Conservation (phyloP, 768 basidiomycete species). For the Sistotremastrum suecicum region DNA sequence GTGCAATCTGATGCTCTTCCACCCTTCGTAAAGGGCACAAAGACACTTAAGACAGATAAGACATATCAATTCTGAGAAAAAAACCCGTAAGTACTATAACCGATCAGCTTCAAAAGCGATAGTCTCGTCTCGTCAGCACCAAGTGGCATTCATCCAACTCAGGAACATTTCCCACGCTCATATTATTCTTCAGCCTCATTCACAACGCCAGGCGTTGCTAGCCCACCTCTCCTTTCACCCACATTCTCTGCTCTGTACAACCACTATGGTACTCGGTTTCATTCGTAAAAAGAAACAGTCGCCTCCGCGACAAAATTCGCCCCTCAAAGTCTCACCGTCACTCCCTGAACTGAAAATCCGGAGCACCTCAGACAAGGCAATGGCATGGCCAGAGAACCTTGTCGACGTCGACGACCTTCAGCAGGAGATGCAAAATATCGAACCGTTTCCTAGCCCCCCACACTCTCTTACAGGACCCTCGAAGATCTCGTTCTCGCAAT, state of each 20-base stretch:
- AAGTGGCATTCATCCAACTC: too few species aligned
- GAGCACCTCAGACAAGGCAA: slow-evolving; percentile 38
- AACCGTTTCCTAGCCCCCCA: background rate
- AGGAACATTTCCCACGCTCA: background rate
- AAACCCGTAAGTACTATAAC: too few species aligned
- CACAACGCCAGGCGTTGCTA: background rate
- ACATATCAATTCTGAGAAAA: too few species aligned
- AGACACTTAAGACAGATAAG: too few species aligned
- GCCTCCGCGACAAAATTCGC: slow-evolving; percentile 9
- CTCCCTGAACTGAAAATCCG: slow-evolving; percentile 45
- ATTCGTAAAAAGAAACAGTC: slow-evolving; percentile 10
- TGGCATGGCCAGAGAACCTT: slow-evolving; percentile 76
- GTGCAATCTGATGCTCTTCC: too few species aligned
- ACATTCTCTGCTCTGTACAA: slow-evolving; percentile 36
- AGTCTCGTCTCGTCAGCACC: too few species aligned
- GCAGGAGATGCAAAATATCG: slow-evolving; percentile 29
- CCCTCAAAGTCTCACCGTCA: slow-evolving; percentile 63
- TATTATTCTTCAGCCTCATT: background rate
- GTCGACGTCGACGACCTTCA: slow-evolving; percentile 46
- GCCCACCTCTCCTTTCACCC: slow-evolving; percentile 8
- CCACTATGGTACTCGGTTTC: slow-evolving; percentile 10
- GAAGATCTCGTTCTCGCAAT: slow-evolving; percentile 45
- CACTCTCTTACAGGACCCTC: slow-evolving; percentile 20
- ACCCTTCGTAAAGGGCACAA: too few species aligned
- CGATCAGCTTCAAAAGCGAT: too few species aligned